These are phyloP conservation scores for Yamadazyma olivae DNA, from an alignment of 805 yeast species.

Conservation along the genomic window DNA sequence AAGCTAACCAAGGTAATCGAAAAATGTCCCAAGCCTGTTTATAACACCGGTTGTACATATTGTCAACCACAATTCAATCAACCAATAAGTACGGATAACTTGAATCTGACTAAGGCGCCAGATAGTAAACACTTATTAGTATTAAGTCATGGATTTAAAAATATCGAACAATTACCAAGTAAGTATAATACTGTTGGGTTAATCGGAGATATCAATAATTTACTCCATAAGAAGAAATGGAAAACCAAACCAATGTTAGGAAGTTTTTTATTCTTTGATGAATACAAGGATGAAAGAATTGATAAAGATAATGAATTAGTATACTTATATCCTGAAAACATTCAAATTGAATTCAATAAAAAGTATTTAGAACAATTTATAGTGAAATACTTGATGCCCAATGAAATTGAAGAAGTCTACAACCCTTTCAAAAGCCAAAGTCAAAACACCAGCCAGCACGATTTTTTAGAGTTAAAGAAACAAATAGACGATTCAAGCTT, in stretches of 20 bases:
- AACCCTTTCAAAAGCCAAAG: slow-evolving; percentile 21
- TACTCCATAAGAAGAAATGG: slow-evolving; percentile 5
- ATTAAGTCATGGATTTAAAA: slow-evolving; percentile 40
- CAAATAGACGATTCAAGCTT: background rate
- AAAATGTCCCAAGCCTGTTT: slow-evolving; percentile 49
- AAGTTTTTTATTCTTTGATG: slow-evolving; percentile 35
- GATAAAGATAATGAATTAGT: slow-evolving; percentile 23
- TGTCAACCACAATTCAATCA: slow-evolving; percentile 34
- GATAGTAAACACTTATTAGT: slow-evolving; percentile 58
- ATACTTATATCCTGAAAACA: slow-evolving; percentile 54
- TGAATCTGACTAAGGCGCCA: slow-evolving; percentile 43
- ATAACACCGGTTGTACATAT: slow-evolving; percentile 61
- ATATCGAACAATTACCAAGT: slow-evolving; percentile 47
- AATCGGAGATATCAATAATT: slow-evolving; percentile 27
- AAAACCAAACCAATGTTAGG: slow-evolving; percentile 48
- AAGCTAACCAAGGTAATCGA: slow-evolving; percentile 15
- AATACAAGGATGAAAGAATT: slow-evolving; percentile 1
- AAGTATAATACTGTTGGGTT: slow-evolving; percentile 5
- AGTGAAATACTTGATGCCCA: slow-evolving; percentile 38
- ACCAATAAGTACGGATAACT: slow-evolving; percentile 18
- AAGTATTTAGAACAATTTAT: slow-evolving; percentile 34
- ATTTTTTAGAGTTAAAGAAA: no score
- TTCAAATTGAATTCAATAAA: slow-evolving; percentile 34
- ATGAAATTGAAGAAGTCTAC: slow-evolving; percentile 18
- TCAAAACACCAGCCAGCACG: background rate